phyloP scores from a whole-genome alignment of 2,329 filamentous ascomycete species.

The Tolypocladium endophyticum region DNA sequence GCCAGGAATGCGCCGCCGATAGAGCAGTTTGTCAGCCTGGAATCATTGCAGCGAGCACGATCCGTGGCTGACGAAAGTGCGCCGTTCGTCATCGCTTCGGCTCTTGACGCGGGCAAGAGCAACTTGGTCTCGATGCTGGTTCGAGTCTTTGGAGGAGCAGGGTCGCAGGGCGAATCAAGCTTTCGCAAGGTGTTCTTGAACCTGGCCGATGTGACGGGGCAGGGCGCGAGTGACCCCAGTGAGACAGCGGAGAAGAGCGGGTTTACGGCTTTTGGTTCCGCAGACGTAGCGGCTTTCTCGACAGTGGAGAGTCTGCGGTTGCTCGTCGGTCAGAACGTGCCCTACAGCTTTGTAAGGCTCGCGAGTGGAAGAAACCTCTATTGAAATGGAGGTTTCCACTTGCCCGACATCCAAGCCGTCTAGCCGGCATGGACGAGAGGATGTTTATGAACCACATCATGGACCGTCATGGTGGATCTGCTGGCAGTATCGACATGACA shows the following conservation, averaged over 20 bases:
- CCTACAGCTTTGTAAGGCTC: constrained; percentile 75
- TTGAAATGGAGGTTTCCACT: constrained; percentile 13
- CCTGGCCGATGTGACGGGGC: constrained; percentile 47
- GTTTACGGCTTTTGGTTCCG: constrained; percentile 69
- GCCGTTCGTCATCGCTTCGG: constrained; percentile 74
- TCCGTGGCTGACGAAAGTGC: constrained; percentile 40
- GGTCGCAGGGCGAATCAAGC: constrained; percentile 20
- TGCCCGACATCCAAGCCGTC: no score
- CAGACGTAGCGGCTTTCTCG: constrained; percentile 74
- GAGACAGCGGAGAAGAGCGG: constrained; percentile 62
- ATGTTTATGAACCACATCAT: no score
- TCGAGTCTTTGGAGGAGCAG: constrained; percentile 52
- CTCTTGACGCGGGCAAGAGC: constrained; percentile 67
- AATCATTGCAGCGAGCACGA: constrained; percentile 45
- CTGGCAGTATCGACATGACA: neutral
- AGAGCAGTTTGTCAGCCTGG: constrained; percentile 70
- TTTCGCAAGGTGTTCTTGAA: constrained; percentile 68
- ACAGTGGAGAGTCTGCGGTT: constrained; percentile 71
- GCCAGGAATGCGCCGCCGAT: constrained; percentile 54
- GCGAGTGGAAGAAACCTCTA: constrained; percentile 45
- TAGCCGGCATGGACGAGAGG: neutral
- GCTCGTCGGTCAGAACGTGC: constrained; percentile 77
- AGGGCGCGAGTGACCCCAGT: constrained; percentile 55
- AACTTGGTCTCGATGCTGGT: constrained; percentile 68
- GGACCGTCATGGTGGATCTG: neutral